phyloP scores from a whole-genome alignment of 805 yeast genomes.

The Metschnikowia dekortorum region DNA sequence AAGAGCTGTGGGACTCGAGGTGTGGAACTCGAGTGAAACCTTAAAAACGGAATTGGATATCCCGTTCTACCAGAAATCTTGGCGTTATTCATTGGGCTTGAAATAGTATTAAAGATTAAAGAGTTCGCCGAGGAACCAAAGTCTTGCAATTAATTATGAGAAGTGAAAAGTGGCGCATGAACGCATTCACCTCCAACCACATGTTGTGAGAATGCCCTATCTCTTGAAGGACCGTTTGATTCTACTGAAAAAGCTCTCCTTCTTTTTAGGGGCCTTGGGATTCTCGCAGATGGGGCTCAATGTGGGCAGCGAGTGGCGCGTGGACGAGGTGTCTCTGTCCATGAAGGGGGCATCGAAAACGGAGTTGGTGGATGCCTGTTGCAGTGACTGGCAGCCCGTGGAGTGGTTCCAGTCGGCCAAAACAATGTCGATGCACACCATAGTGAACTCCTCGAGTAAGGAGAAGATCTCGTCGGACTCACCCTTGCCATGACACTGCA shows the following conservation, averaged over 20 bases:
- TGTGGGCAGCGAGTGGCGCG: not conserved
- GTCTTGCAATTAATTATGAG: too few relatives aligned
- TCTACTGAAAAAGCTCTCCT: not conserved
- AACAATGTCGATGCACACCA: not conserved
- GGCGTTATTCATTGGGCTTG: too few relatives aligned
- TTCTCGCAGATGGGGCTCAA: not conserved
- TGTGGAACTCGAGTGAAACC: too few relatives aligned
- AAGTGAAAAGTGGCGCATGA: too few relatives aligned
- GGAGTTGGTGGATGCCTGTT: not conserved
- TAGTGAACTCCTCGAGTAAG: not conserved
- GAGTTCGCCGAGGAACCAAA: too few relatives aligned
- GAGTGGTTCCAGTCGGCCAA: not conserved
- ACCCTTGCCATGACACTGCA: constrained; percentile 10
- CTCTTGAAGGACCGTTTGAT: not conserved
- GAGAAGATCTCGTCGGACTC: constrained; percentile 4
- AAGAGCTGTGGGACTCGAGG: too few relatives aligned
- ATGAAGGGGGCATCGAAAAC: not conserved
- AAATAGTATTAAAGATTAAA: too few relatives aligned
- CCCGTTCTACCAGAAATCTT: too few relatives aligned
- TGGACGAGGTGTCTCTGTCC: not conserved
- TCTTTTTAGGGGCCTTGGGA: not conserved
- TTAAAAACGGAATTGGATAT: too few relatives aligned
- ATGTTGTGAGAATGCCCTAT: not conserved
- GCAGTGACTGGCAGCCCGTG: not conserved
- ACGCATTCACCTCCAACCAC: too few relatives aligned